Conservation (phyloP, 176 grass and related monocot species). For the Ampelocalamus luodianensis region DNA sequence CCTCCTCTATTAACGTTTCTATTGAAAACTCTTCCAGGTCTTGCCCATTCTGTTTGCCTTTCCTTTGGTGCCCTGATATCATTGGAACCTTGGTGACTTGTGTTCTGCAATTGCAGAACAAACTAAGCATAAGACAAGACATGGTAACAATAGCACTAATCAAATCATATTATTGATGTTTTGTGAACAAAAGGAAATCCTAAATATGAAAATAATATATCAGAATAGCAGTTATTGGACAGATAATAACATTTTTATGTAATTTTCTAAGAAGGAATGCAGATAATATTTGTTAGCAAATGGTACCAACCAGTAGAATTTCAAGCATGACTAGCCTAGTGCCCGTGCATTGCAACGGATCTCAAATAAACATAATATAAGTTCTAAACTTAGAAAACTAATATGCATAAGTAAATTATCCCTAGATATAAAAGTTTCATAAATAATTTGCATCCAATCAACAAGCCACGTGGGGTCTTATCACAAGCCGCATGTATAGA, state of each 20-base stretch:
- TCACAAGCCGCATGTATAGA: too few species aligned
- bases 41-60: slow-evolving; percentile 40
- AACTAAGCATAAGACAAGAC: slow-evolving; percentile 28
- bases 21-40: slow-evolving; percentile 41
- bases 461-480: too few species aligned
- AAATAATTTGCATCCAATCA: too few species aligned
- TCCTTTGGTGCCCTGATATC: slow-evolving; percentile 37
- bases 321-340: background rate
- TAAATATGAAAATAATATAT: background rate
- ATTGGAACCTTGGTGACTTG: slow-evolving; percentile 38
- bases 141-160: background rate
- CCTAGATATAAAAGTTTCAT: too few species aligned
- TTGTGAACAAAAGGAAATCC: background rate
- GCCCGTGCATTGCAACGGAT: too few species aligned
- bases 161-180: background rate
- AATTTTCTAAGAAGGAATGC: background rate
- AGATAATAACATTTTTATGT: background rate
- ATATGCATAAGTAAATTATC: too few species aligned
- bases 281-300: slow-evolving; percentile 1
- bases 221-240: background rate
- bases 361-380: too few species aligned
- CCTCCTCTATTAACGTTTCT: slow-evolving; percentile 49
- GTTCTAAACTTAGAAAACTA: too few species aligned
- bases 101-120: slow-evolving; percentile 38
- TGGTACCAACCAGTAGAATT: background rate